A percentile compares a stretch with the other conserved stretches of the same genome.
Conservation (phyloP, 495 filamentous ascomycete genomes). For the Podospora pseudoanserina region DNA sequence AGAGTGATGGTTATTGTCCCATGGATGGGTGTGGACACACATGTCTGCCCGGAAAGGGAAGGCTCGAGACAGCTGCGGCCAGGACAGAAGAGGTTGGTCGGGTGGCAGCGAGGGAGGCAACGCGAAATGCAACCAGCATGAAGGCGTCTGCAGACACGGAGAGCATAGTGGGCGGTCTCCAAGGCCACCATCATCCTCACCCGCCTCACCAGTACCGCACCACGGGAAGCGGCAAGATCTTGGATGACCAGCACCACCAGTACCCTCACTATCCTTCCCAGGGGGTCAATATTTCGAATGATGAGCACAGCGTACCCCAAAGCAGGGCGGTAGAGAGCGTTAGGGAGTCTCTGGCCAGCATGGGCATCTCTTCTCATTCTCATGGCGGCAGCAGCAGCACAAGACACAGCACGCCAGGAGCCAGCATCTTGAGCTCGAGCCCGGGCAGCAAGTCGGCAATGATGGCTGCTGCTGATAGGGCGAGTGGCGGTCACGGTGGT, state of each 20-base stretch:
- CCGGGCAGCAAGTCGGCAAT: constrained; percentile 29
- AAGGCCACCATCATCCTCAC: background rate
- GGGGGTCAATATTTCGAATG: constrained; percentile 20
- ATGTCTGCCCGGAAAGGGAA: constrained; percentile 60
- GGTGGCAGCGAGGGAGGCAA: constrained; percentile 39
- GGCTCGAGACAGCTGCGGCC: constrained; percentile 41
- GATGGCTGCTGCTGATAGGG: constrained; percentile 26
- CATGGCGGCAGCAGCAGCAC: constrained; percentile 6
- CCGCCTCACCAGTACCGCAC: constrained; percentile 16
- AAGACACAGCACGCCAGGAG: constrained; percentile 8
- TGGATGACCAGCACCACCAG: background rate
- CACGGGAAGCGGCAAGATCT: constrained; percentile 19
- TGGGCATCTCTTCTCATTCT: background rate
- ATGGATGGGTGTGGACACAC: constrained; percentile 70
- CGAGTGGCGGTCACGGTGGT: background rate
- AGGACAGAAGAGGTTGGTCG: constrained; percentile 43
- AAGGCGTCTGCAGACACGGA: constrained; percentile 2
- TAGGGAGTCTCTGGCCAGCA: constrained; percentile 37
- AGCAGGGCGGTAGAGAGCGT: constrained; percentile 54
- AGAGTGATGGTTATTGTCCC: constrained; percentile 68
- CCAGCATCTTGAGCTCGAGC: constrained; percentile 44
- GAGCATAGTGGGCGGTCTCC: background rate
- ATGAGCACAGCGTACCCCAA: constrained; percentile 44
- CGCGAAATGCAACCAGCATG: constrained; percentile 23
- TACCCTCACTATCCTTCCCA: constrained; percentile 5